phyloP scores from a whole-genome alignment of 2,329 filamentous ascomycete species.

The Apiospora phragmitis region DNA sequence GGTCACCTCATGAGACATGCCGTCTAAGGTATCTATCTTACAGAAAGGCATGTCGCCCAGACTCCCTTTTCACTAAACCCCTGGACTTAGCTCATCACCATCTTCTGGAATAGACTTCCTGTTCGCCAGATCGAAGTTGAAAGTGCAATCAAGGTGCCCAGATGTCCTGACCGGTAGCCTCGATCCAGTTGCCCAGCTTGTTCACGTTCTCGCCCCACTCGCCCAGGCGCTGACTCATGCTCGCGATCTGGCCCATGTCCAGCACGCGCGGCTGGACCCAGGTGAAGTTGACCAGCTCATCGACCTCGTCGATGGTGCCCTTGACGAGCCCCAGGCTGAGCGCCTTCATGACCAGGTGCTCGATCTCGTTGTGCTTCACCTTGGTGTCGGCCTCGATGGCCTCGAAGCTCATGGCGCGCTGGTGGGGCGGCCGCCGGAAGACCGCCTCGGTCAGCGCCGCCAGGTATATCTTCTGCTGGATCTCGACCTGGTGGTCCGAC shows the following conservation, averaged over 20 bases:
- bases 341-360: constrained; percentile 99
- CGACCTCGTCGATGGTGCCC: constrained; percentile 95
- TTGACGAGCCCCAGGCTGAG: constrained; percentile 85
- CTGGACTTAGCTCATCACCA: neutral
- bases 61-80: constrained; percentile 13
- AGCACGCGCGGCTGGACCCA: constrained; percentile 99
- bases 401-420: constrained; percentile 89
- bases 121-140: neutral
- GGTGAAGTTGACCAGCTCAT: constrained; percentile 89
- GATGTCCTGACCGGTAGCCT: constrained; percentile 88
- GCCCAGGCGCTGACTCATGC: constrained; percentile 82
- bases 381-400: constrained; percentile 92
- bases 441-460: constrained; percentile 93
- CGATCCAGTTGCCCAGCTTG: constrained; percentile 95
- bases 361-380: constrained; percentile 86
- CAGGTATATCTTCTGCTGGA: constrained; percentile 98
- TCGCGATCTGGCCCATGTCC: constrained; percentile 91
- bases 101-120: neutral
- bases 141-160: constrained; percentile 71
- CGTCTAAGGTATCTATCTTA: constrained; percentile 18
- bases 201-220: constrained; percentile 98
- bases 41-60: constrained; percentile 14
- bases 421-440: constrained; percentile 92
- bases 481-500: constrained; percentile 74
- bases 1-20: constrained; percentile 8